Percentiles rank a stretch among this genome's conserved stretches.
phyloP scores from a whole-genome alignment of 164 flowering plant genomes.

The Vitis amurensis region DNA sequence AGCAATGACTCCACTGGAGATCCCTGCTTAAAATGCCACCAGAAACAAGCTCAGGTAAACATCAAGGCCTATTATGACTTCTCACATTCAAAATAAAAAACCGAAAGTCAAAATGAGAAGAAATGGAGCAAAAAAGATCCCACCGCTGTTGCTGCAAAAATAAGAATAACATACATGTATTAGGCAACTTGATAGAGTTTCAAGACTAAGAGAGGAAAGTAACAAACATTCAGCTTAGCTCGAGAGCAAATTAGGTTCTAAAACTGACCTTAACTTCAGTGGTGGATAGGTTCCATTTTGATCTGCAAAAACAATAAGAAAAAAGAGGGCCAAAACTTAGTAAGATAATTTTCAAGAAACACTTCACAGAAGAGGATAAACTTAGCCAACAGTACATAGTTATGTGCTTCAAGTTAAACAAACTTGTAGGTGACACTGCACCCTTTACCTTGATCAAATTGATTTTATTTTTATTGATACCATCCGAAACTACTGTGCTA shows the following conservation, averaged over 20 bases:
- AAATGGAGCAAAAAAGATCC: constrained; percentile 6
- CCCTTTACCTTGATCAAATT: too few relatives aligned
- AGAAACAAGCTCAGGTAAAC: constrained; percentile 6
- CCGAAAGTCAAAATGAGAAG: not conserved
- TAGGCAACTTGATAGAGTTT: not conserved
- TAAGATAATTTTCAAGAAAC: not conserved
- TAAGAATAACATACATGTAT: not conserved
- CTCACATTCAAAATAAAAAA: not conserved
- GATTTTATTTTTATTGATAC: not conserved
- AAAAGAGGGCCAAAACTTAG: not conserved
- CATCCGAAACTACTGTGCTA: not conserved
- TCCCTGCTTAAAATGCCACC: constrained; percentile 37
- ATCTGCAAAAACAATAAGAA: constrained; percentile 38
- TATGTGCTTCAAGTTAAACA: not conserved
- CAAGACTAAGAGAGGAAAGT: not conserved
- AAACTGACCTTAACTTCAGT: constrained; percentile 33
- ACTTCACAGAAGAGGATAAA: too few relatives aligned
- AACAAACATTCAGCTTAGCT: not conserved
- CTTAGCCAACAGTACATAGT: not conserved
- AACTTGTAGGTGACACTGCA: not conserved
- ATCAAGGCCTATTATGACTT: not conserved
- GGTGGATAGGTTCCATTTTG: constrained; percentile 43
- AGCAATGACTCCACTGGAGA: constrained; percentile 40
- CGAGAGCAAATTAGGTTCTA: not conserved
- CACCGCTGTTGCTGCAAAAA: constrained; percentile 40